phyloP scores from a whole-genome alignment of 164 flowering plant genomes.

The Brasenia schreberi region DNA sequence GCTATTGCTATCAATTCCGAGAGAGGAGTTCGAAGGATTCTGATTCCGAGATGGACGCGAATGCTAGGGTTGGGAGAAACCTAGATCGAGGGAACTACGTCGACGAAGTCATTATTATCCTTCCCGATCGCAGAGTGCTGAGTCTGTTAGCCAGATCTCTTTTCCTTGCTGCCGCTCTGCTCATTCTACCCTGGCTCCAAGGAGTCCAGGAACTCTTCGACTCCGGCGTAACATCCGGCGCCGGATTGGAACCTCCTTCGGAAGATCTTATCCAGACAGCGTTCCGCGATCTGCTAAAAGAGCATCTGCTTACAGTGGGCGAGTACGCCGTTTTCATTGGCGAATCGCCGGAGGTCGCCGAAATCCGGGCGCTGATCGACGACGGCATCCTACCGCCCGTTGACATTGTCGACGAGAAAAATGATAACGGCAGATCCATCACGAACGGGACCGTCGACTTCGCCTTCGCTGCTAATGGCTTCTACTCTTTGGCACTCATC shows the following conservation, averaged over 20 bases:
- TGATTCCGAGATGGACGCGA: background rate
- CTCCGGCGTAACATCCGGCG: background rate
- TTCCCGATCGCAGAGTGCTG: slow-evolving; percentile 23
- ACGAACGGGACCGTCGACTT: background rate
- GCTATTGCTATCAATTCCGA: background rate
- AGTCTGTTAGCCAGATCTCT: slow-evolving; percentile 35
- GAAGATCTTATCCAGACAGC: background rate
- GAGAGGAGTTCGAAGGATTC: background rate
- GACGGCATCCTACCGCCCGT: background rate
- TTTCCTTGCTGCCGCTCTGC: slow-evolving; percentile 29
- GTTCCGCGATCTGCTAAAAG: background rate
- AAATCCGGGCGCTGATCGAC: background rate
- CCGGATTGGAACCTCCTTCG: background rate
- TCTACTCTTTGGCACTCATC: background rate
- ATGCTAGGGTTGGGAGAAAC: slow-evolving; percentile 5
- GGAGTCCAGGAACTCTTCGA: slow-evolving; percentile 32
- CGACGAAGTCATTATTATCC: slow-evolving; percentile 21
- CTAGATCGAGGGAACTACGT: slow-evolving; percentile 1
- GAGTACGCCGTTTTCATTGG: background rate
- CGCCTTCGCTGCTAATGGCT: background rate
- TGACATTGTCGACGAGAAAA: background rate
- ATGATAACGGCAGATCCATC: background rate
- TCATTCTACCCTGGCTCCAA: slow-evolving; percentile 29
- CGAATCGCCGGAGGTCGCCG: background rate
- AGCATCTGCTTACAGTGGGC: background rate